Percentiles rank a stretch among this genome's conserved stretches.
phyloP scores from a whole-genome alignment of 129 eudicot genomes.

The Smallanthus sonchifolius region DNA sequence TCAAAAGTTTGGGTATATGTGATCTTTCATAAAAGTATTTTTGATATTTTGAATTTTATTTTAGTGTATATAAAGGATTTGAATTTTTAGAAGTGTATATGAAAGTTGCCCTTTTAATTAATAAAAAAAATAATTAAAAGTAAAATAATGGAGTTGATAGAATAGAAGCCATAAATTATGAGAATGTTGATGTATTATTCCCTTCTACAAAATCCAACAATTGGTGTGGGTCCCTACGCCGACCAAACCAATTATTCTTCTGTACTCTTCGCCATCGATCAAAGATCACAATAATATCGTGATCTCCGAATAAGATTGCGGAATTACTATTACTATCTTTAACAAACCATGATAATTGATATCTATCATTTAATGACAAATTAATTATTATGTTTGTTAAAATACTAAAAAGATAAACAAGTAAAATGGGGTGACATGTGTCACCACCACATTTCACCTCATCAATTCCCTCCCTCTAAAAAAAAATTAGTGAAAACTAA shows the following conservation, averaged over 20 bases:
- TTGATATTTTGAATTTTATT: too few relatives aligned
- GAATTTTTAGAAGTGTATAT: too few relatives aligned
- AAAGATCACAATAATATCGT: conserved; percentile 25
- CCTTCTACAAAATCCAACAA: conserved; percentile 25
- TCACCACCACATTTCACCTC: too few relatives aligned
- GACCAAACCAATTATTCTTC: conserved; percentile 35
- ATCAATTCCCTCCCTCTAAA: too few relatives aligned
- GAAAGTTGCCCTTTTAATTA: background rate
- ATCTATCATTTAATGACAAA: background rate
- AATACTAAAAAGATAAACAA: background rate
- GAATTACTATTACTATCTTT: background rate
- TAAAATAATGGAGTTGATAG: conserved; percentile 10
- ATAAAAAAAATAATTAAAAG: background rate
- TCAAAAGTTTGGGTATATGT: too few relatives aligned
- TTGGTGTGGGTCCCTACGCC: conserved; percentile 31
- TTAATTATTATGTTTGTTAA: background rate
- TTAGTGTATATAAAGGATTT: too few relatives aligned
- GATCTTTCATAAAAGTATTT: too few relatives aligned
- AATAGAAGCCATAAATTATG: conserved; percentile 18
- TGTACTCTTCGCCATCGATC: conserved; percentile 22
- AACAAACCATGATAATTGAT: background rate
- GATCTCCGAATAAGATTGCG: conserved; percentile 22
- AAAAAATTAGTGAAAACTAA: too few relatives aligned
- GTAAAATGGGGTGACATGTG: too few relatives aligned
- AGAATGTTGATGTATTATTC: conserved; percentile 20